phyloP scores from a whole-genome alignment of 331 rosid species.

The Telfairia occidentalis region DNA sequence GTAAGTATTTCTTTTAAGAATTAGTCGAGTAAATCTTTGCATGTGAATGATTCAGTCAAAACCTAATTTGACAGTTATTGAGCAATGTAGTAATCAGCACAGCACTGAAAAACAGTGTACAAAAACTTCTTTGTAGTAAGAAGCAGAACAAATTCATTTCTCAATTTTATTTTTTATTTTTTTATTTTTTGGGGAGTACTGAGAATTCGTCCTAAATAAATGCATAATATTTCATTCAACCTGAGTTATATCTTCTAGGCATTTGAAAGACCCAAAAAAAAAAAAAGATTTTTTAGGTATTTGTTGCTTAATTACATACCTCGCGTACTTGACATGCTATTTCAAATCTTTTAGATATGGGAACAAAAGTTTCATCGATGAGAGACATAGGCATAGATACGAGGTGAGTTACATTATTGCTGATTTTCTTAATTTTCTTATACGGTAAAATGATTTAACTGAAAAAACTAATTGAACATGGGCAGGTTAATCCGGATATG shows the following conservation, averaged over 20 bases:
- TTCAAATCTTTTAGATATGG: conserved; percentile 25
- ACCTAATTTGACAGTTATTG: not conserved
- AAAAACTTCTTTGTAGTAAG: not conserved
- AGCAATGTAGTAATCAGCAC: not conserved
- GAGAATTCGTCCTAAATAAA: not conserved
- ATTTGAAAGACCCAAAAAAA: not conserved
- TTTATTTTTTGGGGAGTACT: not conserved
- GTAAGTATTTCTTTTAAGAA: conserved; percentile 19
- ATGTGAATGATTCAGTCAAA: not conserved
- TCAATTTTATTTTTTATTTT: too few relatives aligned
- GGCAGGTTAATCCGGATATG: conserved; percentile 42
- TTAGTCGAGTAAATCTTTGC: not conserved
- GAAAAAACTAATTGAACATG: not conserved
- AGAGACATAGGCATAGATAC: conserved; percentile 46
- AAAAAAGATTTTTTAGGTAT: not conserved
- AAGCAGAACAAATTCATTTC: too few relatives aligned
- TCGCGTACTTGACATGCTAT: conserved; percentile 22
- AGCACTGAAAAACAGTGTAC: not conserved
- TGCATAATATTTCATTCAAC: not conserved
- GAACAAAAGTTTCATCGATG: conserved; percentile 25
- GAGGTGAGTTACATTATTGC: conserved; percentile 21
- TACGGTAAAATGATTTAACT: not conserved
- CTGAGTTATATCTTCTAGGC: not conserved
- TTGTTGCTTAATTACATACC: not conserved
- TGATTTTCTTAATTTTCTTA: not conserved